Percentiles rank a stretch among this genome's conserved stretches.
Evolutionary conservation across 108 stramenopile genomes (phyloP).

Genomic region (Nannochloropsis oceanica): DNA sequence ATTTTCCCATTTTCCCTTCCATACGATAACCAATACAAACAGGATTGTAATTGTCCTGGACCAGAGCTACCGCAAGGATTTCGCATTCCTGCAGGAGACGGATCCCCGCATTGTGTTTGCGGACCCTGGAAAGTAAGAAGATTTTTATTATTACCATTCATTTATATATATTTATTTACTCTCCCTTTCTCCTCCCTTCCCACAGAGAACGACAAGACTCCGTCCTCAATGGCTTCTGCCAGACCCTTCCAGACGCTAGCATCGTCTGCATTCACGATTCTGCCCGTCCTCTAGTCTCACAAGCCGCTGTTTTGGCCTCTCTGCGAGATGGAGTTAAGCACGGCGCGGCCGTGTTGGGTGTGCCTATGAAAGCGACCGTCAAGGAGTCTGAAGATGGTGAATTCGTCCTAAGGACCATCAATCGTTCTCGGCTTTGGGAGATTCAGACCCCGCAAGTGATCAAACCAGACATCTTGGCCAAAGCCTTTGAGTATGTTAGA

Average conservation of each 20-base stretch:
- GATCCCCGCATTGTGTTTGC: conserved; percentile 57
- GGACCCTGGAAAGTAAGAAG: conserved; percentile 50
- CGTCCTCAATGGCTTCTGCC: conserved; percentile 65
- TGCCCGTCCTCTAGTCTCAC: conserved; percentile 63
- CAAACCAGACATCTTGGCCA: conserved; percentile 49
- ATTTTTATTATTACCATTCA: neutral
- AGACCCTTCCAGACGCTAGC: conserved; percentile 18
- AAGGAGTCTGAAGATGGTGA: conserved; percentile 64
- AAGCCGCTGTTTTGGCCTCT: neutral
- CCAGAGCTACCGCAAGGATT: conserved; percentile 64
- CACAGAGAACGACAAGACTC: conserved; percentile 73
- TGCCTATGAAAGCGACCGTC: conserved; percentile 90
- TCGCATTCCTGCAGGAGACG: conserved; percentile 48
- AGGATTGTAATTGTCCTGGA: conserved; percentile 74
- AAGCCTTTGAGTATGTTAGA: conserved; percentile 62
- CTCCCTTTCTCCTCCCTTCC: neutral
- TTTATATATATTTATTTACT: neutral
- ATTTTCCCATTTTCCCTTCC: conserved; percentile 1
- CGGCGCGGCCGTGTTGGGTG: conserved; percentile 80
- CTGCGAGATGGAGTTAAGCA: conserved; percentile 24
- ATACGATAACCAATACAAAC: neutral
- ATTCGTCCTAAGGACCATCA: conserved; percentile 61
- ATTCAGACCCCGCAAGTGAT: conserved; percentile 84
- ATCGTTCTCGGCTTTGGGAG: conserved; percentile 67
- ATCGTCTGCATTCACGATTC: conserved; percentile 75